Evolutionary conservation across 1,139 yeast species (phyloP).

Genomic region (Geotrichum carabidarum): DNA sequence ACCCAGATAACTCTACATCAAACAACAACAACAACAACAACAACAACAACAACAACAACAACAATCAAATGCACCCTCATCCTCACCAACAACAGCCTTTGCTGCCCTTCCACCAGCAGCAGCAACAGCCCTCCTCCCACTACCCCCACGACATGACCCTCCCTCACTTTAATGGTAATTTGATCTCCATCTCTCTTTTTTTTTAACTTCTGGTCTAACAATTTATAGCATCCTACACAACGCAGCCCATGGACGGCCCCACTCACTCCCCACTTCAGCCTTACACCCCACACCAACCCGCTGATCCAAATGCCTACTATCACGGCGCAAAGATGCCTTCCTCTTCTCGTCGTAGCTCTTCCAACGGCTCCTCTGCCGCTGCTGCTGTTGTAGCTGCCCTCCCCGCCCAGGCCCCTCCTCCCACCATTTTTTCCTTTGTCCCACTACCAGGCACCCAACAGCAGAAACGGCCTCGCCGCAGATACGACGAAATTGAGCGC

Average conservation of each 20-base stretch:
- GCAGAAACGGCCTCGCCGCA: slow-evolving; percentile 55
- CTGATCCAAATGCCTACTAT: too few species aligned
- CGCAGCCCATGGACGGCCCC: too few species aligned
- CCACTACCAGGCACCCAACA: slow-evolving; percentile 32
- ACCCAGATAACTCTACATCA: too few species aligned
- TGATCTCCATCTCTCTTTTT: too few species aligned
- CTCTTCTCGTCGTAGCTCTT: too few species aligned
- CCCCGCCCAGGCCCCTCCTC: background rate
- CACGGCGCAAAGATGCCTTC: too few species aligned
- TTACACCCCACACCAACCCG: too few species aligned
- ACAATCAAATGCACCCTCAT: background rate
- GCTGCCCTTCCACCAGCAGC: background rate
- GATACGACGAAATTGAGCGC: slow-evolving; percentile 66
- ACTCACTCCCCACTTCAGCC: too few species aligned
- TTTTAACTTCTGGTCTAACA: background rate
- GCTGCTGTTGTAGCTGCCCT: too few species aligned
- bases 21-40: background rate
- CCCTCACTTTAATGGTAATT: background rate
- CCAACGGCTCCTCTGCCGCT: too few species aligned
- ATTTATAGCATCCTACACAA: too few species aligned
- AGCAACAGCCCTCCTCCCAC: background rate
- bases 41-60: background rate
- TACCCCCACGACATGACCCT: background rate
- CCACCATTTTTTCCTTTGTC: slow-evolving; percentile 31
- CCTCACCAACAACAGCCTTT: background rate